phyloP scores from a whole-genome alignment of 352 stramenopile species.

The Pythium chondricola region DNA sequence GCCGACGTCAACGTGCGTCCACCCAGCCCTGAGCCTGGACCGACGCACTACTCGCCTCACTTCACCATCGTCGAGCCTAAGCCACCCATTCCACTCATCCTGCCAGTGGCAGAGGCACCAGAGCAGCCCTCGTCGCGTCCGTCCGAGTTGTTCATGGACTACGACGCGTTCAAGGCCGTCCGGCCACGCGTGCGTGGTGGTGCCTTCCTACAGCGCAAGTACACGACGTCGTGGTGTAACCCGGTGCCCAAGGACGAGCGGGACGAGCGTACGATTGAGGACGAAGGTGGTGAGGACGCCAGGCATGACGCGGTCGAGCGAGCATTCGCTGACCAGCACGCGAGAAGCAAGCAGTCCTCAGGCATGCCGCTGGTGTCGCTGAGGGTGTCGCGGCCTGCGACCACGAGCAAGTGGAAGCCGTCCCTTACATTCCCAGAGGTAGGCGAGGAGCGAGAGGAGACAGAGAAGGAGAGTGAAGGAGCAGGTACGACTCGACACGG shows the following conservation, averaged over 20 bases:
- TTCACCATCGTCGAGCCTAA: constrained; percentile 40
- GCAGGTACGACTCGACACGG: too few species aligned
- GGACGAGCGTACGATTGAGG: constrained; percentile 12
- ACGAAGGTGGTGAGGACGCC: too few species aligned
- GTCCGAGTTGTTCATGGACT: constrained; percentile 68
- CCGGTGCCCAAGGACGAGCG: constrained; percentile 30
- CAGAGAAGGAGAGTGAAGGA: too few species aligned
- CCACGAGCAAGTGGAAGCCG: too few species aligned
- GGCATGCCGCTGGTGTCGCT: too few species aligned
- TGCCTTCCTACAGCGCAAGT: constrained; percentile 53
- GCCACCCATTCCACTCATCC: constrained; percentile 34
- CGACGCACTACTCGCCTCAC: constrained; percentile 57
- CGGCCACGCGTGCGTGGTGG: constrained; percentile 37
- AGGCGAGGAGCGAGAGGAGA: too few species aligned
- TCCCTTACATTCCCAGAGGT: too few species aligned
- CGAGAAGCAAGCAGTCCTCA: not conserved
- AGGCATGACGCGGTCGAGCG: too few species aligned
- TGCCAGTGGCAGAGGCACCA: constrained; percentile 27
- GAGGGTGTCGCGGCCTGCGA: too few species aligned
- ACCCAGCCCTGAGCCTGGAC: constrained; percentile 52
- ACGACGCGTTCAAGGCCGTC: constrained; percentile 50
- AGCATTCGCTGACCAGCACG: constrained; percentile 11
- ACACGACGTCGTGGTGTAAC: constrained; percentile 74
- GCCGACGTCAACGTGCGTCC: too few species aligned
- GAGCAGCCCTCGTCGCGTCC: constrained; percentile 24